phyloP scores from a whole-genome alignment of 306 rosid genomes.

The Rosa persica region DNA sequence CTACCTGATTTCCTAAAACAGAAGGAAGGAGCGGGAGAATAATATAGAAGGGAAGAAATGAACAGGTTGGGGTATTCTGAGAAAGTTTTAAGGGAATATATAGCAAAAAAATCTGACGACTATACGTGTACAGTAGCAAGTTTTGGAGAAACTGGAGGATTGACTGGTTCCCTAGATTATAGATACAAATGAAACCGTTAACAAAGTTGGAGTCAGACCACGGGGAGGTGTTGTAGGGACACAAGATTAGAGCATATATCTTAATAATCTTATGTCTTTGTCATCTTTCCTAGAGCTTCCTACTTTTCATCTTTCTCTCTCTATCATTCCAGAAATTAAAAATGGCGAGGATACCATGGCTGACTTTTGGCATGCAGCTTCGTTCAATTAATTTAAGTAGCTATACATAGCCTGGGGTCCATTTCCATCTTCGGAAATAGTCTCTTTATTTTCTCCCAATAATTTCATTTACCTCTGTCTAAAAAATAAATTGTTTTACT shows the following conservation, averaged over 20 bases:
- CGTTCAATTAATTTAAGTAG: background rate
- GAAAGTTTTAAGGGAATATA: conserved; percentile 14
- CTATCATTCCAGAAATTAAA: conserved; percentile 7
- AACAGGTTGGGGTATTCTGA: conserved; percentile 11
- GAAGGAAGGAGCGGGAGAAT: conserved; percentile 12
- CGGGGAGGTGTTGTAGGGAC: conserved; percentile 23
- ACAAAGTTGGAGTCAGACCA: conserved; percentile 47
- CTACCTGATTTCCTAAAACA: conserved; percentile 8
- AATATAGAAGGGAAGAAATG: conserved; percentile 13
- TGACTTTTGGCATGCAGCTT: conserved; percentile 43
- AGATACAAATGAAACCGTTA: conserved; percentile 41
- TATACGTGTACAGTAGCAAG: conserved; percentile 38
- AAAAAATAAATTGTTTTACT: too few species aligned
- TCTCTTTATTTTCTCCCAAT: background rate
- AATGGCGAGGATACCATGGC: conserved; percentile 25
- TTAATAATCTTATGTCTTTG: conserved; percentile 20
- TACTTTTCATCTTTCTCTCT: background rate
- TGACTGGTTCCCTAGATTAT: conserved; percentile 16
- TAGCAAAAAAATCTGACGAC: background rate
- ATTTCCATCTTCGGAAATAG: background rate
- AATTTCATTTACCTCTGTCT: background rate
- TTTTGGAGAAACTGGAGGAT: conserved; percentile 38
- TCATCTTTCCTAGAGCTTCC: conserved; percentile 36
- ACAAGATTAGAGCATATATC: background rate
- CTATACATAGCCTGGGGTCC: background rate